Evolutionary conservation across 2,329 filamentous ascomycete species (phyloP), one percentile per base, ranked within the genome.

Genomic region (Fusarium nurragi): DNA sequence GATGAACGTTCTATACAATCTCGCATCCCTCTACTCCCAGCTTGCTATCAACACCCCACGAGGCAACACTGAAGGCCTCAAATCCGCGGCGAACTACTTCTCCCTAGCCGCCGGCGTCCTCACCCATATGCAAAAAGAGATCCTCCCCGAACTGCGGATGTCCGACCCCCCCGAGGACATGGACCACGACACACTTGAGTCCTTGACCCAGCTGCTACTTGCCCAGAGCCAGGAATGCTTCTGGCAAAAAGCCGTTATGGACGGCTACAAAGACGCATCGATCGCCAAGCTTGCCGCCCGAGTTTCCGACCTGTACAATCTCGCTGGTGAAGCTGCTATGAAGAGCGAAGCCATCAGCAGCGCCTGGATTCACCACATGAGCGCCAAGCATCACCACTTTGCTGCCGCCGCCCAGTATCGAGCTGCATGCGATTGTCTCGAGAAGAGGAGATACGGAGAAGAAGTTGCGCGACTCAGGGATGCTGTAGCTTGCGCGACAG

Each of bases 291-390:
- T 99, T 18, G 94, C 95, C 6, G 93, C 93, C 0, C 79, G 93
- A 61, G 93, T 98, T 5, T 96, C 92, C 4, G 95, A 99, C 73
- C 86, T 97, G 39, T 99, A 98, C 77, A 91, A 88, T 50, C 82
- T 89, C 51, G 93, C 94, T 0, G 89, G 91, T 8, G 94, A 97
- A 70, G 90, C 89, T 65, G 94, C 93, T 11, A 88, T 96, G 74
- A 92, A 93, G 76, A 97, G 93, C 64, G 90, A 97, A 71, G 89
- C 92, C 16, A 89, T 98, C 68, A 95, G 92, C 75, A 94, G 91
- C 54, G 91, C 95, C 64, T 98, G 94, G 95, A 97, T 99, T 69
- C 94, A 98, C 77, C 94, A 98, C 75, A 94, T 96, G 86, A 94
- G 91, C 23, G 95, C 94, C 7, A 99, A 98, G 76, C 94, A 98